Percentiles rank a stretch among this genome's conserved stretches.
Conservation (phyloP, 257 asterid species). For the Rehmannia glutinosa region DNA sequence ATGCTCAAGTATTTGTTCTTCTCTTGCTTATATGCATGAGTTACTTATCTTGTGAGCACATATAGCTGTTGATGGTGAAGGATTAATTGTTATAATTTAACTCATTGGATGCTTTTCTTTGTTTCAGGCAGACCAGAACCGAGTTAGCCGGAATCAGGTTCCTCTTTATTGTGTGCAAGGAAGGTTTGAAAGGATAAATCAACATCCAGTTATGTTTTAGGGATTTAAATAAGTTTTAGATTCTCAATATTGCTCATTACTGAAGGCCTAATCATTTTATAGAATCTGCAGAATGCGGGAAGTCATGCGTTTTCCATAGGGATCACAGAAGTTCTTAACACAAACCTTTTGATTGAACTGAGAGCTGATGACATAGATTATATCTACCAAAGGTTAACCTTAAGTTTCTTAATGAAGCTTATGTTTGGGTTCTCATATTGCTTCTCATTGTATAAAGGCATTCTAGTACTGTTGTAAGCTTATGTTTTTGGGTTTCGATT, state of each 20-base stretch:
- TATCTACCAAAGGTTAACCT: slow-evolving; percentile 75
- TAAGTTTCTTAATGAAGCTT: background rate
- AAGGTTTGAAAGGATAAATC: slow-evolving; percentile 93
- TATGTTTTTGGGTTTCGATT: too few relatives aligned
- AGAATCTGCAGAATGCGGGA: slow-evolving; percentile 69
- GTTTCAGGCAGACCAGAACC: slow-evolving; percentile 87
- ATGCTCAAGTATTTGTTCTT: background rate
- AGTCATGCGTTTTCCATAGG: slow-evolving; percentile 87
- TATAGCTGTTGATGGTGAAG: background rate
- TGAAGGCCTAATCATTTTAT: slow-evolving; percentile 20
- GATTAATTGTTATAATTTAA: background rate
- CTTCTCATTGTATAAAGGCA: background rate
- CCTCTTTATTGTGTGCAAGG: slow-evolving; percentile 90
- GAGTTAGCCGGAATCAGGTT: slow-evolving; percentile 80
- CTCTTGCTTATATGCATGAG: background rate
- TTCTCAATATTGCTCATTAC: slow-evolving; percentile 5
- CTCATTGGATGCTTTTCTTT: background rate
- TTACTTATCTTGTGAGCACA: background rate
- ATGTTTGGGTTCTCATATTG: background rate
- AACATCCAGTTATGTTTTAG: slow-evolving; percentile 87
- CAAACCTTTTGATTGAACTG: slow-evolving; percentile 83
- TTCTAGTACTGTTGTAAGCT: too few relatives aligned
- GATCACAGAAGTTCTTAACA: slow-evolving; percentile 84
- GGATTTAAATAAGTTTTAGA: slow-evolving; percentile 15
- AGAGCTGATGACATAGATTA: slow-evolving; percentile 94